Evolutionary conservation across 495 filamentous ascomycete species (phyloP).

Genomic region (Neurospora discreta): DNA sequence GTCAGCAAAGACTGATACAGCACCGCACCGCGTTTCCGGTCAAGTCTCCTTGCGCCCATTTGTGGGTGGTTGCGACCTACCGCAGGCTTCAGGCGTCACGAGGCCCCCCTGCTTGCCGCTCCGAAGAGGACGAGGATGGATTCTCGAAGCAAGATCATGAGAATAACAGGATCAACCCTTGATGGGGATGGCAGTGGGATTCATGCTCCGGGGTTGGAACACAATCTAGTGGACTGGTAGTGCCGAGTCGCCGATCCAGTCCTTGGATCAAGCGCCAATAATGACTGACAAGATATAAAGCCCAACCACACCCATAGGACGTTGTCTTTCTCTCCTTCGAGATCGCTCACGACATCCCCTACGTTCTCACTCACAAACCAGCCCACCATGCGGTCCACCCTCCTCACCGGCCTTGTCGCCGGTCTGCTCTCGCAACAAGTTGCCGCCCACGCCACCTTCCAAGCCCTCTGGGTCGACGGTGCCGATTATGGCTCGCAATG

Average conservation of each 20-base stretch:
- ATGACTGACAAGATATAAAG: background rate
- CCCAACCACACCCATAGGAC: background rate
- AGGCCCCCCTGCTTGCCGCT: background rate
- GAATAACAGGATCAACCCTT: background rate
- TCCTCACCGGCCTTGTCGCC: conserved; percentile 16
- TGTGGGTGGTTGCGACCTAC: background rate
- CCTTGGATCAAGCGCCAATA: background rate
- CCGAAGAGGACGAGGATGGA: background rate
- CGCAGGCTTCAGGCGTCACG: background rate
- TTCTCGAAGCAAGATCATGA: background rate
- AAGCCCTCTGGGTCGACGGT: conserved; percentile 40
- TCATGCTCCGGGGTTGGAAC: background rate
- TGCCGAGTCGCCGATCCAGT: conserved; percentile 3
- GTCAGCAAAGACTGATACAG: conserved; percentile 6
- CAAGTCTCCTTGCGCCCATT: background rate
- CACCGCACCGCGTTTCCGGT: conserved; percentile 10
- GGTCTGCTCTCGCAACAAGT: conserved; percentile 24
- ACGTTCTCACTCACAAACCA: background rate
- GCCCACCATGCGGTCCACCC: conserved; percentile 30
- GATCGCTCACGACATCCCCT: background rate
- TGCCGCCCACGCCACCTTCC: conserved; percentile 40
- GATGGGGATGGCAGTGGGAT: background rate
- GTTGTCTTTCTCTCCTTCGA: background rate
- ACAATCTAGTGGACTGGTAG: conserved; percentile 2
- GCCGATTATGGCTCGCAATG: conserved; percentile 33